Conservation (phyloP, 225 moss, liverwort and hornwort genomes). For the Thuidium tamariscinum region DNA sequence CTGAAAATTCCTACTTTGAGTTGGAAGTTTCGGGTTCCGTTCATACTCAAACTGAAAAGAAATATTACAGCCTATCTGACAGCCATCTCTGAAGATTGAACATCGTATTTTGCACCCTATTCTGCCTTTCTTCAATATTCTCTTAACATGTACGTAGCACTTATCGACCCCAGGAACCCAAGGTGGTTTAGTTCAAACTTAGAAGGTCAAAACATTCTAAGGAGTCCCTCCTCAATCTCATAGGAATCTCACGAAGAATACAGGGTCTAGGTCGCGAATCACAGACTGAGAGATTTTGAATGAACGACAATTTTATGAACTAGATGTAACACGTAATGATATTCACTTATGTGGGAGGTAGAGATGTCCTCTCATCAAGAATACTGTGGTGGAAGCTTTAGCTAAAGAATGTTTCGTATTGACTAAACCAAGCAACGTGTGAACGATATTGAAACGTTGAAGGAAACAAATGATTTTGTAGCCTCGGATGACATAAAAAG, state of each 20-base stretch:
- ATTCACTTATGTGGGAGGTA: too few relatives aligned
- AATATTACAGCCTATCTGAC: background rate
- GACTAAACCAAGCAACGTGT: background rate
- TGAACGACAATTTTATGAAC: background rate
- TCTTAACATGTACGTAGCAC: too few relatives aligned
- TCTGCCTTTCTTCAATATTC: background rate
- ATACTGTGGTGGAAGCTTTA: background rate
- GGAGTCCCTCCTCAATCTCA: background rate
- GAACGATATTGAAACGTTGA: background rate
- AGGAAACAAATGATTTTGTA: background rate
- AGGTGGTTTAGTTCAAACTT: background rate
- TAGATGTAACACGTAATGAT: background rate
- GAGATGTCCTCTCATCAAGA: background rate
- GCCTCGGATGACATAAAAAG: background rate
- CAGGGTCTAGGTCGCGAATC: too few relatives aligned
- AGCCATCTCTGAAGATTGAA: background rate
- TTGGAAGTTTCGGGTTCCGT: background rate
- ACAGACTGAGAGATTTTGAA: background rate
- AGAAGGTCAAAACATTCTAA: background rate
- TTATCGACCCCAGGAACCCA: background rate
- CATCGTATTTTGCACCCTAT: background rate
- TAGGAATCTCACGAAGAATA: background rate
- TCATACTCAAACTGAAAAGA: background rate
- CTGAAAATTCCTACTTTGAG: background rate
- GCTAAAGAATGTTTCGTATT: background rate